These are phyloP conservation scores for Kodamaea kaohsiungensis DNA, from an alignment of 805 yeast species.

Conservation along the genomic window DNA sequence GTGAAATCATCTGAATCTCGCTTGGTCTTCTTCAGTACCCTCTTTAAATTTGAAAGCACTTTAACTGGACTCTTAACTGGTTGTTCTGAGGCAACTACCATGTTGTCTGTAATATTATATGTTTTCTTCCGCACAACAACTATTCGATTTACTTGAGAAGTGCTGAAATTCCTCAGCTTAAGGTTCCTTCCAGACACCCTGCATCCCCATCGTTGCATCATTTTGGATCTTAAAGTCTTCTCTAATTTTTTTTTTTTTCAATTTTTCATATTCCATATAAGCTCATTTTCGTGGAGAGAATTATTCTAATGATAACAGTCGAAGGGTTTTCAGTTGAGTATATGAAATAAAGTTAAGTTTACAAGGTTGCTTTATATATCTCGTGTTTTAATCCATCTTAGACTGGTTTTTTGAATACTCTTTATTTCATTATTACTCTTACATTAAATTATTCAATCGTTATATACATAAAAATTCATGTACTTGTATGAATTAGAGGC, in stretches of 20 bases:
- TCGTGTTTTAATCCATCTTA: no score
- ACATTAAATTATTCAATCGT: no score
- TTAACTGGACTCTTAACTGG: background rate
- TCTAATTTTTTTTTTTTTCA: background rate
- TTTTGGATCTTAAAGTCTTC: background rate
- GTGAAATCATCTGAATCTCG: slow-evolving; percentile 33
- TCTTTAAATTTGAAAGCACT: slow-evolving; percentile 11
- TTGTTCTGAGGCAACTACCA: background rate
- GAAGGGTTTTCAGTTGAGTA: no score
- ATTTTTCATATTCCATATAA: background rate
- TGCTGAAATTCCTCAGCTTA: background rate
- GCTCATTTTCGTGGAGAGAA: background rate
- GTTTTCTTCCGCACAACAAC: slow-evolving; percentile 6
- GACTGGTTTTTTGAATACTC: no score
- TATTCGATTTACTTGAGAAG: background rate
- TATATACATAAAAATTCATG: no score
- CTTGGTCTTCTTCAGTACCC: slow-evolving; percentile 24
- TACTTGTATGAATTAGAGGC: no score
- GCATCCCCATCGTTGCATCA: background rate
- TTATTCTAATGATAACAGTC: no score
- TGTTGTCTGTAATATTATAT: background rate
- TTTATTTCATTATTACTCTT: no score
- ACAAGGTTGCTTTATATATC: no score
- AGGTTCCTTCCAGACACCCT: background rate
- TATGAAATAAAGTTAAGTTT: no score